phyloP scores from a whole-genome alignment of 148 eudicot species.

The Dysphania ambrosioides region DNA sequence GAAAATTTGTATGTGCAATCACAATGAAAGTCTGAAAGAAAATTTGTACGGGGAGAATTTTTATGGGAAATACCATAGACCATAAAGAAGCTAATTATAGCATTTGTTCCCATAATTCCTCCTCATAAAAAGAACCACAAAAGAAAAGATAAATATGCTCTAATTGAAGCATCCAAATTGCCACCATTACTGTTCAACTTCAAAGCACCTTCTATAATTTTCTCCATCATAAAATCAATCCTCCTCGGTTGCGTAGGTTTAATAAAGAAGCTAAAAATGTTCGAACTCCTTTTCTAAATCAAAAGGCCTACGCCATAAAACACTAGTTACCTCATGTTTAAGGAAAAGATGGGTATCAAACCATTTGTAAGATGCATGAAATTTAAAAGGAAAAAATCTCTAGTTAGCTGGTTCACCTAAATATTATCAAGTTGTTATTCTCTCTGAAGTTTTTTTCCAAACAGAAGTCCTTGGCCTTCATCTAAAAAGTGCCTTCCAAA shows the following conservation, averaged over 20 bases:
- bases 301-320: too few species aligned
- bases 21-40: too few species aligned
- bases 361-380: neutral
- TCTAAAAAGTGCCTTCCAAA: neutral
- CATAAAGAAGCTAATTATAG: neutral
- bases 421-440: neutral
- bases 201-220: too few species aligned
- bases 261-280: too few species aligned
- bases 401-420: neutral
- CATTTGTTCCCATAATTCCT: neutral
- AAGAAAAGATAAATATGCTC: neutral
- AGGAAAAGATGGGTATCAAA: too few species aligned
- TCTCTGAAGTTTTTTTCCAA: neutral
- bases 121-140: neutral
- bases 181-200: neutral
- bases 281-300: too few species aligned
- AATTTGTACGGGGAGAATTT: too few species aligned
- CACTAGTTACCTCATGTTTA: too few species aligned
- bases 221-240: too few species aligned
- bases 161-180: neutral
- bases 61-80: neutral
- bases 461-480: neutral
- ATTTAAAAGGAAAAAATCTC: neutral
- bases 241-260: too few species aligned
- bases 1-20: too few species aligned